Conservation (phyloP, 2,329 filamentous ascomycete species). For the Beauveria sp. region DNA sequence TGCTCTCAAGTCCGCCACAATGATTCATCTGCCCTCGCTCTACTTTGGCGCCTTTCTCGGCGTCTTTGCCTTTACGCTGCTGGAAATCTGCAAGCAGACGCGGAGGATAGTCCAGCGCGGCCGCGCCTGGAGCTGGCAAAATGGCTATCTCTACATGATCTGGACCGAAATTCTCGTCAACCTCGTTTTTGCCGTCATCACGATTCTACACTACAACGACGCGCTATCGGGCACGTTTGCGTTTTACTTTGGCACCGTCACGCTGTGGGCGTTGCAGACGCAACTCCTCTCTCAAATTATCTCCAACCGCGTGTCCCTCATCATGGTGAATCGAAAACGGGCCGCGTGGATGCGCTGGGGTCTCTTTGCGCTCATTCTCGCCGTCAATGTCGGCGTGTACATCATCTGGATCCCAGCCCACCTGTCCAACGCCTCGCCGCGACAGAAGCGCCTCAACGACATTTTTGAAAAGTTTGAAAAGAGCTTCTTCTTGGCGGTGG, state of each 20-base stretch:
- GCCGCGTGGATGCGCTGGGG: conserved; percentile 28
- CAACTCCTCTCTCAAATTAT: conserved; percentile 38
- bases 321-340: conserved; percentile 29
- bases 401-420: conserved; percentile 33
- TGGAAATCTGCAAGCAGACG: conserved; percentile 18
- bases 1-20: not conserved
- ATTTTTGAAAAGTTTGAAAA: conserved; percentile 29
- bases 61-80: conserved; percentile 20
- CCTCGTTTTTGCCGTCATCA: conserved; percentile 7
- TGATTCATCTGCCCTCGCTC: conserved; percentile 17
- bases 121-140: conserved; percentile 16
- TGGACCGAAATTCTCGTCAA: conserved; percentile 8
- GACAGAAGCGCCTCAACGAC: conserved; percentile 14
- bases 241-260: conserved; percentile 6
- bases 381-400: conserved; percentile 32
- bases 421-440: conserved; percentile 12
- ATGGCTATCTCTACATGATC: conserved; percentile 12
- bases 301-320: conserved; percentile 35
- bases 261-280: conserved; percentile 22
- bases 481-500: conserved; percentile 40
- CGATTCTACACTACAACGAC: not conserved
- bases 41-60: conserved; percentile 21
- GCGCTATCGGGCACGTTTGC: not conserved
- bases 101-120: conserved; percentile 15
- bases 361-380: conserved; percentile 25